These are phyloP conservation scores for Lactuca saligna DNA, from an alignment of 129 eudicot species.

Conservation along the genomic window DNA sequence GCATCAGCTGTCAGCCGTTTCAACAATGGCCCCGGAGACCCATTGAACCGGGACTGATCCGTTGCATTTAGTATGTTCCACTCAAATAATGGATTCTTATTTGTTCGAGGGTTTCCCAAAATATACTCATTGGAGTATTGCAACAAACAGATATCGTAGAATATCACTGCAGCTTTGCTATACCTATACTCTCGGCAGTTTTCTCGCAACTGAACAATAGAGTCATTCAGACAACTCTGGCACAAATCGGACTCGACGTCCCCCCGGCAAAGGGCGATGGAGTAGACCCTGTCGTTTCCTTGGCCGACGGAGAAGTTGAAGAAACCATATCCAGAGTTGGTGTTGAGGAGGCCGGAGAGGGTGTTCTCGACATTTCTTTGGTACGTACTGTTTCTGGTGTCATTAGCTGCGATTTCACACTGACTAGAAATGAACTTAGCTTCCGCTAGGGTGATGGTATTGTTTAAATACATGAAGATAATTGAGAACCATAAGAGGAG, in stretches of 20 bases:
- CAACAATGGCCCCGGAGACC: background rate
- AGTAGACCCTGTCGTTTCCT: background rate
- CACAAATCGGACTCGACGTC: constrained; percentile 19
- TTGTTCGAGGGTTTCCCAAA: no score
- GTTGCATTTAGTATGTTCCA: no score
- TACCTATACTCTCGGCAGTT: constrained; percentile 6
- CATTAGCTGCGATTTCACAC: background rate
- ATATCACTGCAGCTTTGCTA: constrained; percentile 9
- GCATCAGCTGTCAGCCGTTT: background rate
- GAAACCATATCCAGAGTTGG: background rate
- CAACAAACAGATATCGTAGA: constrained; percentile 21
- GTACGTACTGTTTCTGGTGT: background rate
- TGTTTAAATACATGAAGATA: no score
- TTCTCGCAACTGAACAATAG: background rate
- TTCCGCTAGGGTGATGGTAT: background rate
- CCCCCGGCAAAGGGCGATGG: constrained; percentile 26
- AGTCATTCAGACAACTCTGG: constrained; percentile 18
- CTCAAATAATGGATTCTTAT: no score
- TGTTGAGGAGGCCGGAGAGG: constrained; percentile 2
- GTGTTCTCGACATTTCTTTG: constrained; percentile 4
- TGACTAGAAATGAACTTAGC: background rate
- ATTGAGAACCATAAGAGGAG: no score
- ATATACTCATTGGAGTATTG: constrained; percentile 21
- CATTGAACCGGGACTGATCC: background rate
- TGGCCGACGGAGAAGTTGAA: constrained; percentile 17